Percentiles rank a stretch among this genome's conserved stretches.
Evolutionary conservation across 108 stramenopile species (phyloP).

Genomic region (Seminavis robusta): DNA sequence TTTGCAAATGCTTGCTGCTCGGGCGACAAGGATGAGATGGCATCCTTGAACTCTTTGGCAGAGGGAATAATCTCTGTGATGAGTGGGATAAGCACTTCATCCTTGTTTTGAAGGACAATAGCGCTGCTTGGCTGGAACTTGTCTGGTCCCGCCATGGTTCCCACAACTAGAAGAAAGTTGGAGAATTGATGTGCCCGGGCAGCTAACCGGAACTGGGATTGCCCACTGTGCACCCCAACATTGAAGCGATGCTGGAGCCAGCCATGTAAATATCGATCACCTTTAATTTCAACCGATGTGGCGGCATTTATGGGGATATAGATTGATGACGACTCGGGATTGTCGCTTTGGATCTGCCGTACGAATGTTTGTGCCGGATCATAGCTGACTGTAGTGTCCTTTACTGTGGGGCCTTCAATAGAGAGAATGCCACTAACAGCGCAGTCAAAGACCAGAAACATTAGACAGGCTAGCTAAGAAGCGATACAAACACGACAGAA

Average conservation of each 20-base stretch:
- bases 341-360: constrained; percentile 11
- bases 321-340: constrained; percentile 10
- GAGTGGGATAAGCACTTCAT: constrained; percentile 64
- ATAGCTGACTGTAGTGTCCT: too few relatives aligned
- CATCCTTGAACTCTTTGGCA: constrained; percentile 75
- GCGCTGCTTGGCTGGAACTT: constrained; percentile 62
- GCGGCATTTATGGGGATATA: constrained; percentile 46
- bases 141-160: constrained; percentile 41
- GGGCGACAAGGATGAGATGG: constrained; percentile 62
- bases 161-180: constrained; percentile 61
- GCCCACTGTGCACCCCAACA: neutral
- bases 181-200: constrained; percentile 62
- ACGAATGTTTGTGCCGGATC: constrained; percentile 47
- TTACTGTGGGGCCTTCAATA: constrained; percentile 16
- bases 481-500: too few relatives aligned
- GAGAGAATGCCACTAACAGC: constrained; percentile 36
- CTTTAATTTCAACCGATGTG: constrained; percentile 46
- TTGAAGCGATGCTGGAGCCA: constrained; percentile 55
- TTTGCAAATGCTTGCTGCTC: constrained; percentile 69
- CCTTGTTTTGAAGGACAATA: constrained; percentile 70
- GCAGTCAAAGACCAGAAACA: too few relatives aligned
- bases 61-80: constrained; percentile 61
- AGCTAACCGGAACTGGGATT: constrained; percentile 10
- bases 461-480: too few relatives aligned
- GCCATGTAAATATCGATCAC: constrained; percentile 64